Evolutionary conservation across 139 green algal species (phyloP).

Genomic region (Mesotaenium endlicherianum): DNA sequence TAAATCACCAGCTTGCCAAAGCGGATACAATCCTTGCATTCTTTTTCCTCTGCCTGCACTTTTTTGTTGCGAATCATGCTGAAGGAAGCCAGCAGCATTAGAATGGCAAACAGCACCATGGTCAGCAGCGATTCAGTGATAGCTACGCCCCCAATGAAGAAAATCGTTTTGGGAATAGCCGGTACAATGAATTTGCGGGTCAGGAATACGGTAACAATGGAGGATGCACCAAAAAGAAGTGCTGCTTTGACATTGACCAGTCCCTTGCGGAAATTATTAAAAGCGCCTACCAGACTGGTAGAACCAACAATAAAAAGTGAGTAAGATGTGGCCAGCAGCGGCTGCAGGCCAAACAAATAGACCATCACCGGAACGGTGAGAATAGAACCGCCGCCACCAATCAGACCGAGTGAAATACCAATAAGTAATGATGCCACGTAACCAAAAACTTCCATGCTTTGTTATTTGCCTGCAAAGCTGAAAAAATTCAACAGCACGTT

Average conservation of each 20-base stretch:
- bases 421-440: background rate
- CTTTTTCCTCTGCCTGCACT: no score
- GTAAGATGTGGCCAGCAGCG: background rate
- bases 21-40: no score
- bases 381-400: background rate
- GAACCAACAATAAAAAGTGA: background rate
- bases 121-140: background rate
- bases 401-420: background rate
- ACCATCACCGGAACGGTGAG: background rate
- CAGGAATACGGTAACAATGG: background rate
- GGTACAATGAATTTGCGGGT: background rate
- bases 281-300: background rate
- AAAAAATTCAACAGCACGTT: no score
- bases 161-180: background rate
- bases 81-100: background rate
- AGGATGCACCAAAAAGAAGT: background rate
- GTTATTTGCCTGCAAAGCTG: no score
- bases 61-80: background rate
- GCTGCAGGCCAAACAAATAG: background rate
- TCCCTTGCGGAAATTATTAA: background rate
- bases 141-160: background rate
- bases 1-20: background rate
- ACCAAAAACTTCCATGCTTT: background rate
- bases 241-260: background rate
- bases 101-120: background rate